Conservation (phyloP, 1,284 basidiomycete species). For the Trametes sp. region DNA sequence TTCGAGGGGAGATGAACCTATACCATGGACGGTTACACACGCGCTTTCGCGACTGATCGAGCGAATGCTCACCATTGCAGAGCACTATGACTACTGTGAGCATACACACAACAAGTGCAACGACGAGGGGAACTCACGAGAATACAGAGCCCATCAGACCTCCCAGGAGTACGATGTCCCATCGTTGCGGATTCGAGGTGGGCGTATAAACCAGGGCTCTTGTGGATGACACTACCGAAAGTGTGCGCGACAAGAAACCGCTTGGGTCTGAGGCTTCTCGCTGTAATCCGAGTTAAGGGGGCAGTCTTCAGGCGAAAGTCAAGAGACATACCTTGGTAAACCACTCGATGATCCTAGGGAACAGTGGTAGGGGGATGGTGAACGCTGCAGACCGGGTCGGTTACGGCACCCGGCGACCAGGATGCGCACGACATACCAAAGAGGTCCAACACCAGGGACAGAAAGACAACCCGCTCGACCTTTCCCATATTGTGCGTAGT, state of each 20-base stretch:
- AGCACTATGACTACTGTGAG: constrained; percentile 54
- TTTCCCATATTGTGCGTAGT: constrained; percentile 55
- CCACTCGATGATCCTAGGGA: constrained; percentile 90
- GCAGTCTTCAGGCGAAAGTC: background rate
- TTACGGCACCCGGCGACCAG: background rate
- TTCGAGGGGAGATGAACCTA: constrained; percentile 78
- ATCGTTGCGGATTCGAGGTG: constrained; percentile 68
- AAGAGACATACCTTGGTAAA: constrained; percentile 70
- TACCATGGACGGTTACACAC: background rate
- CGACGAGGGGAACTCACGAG: constrained; percentile 80
- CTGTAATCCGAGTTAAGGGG: constrained; percentile 44
- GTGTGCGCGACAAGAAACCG: constrained; percentile 75
- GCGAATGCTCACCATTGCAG: constrained; percentile 64
- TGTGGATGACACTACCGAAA: constrained; percentile 67
- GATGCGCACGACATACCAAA: constrained; percentile 58
- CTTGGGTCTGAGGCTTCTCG: constrained; percentile 72
- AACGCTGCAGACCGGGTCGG: constrained; percentile 61
- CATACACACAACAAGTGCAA: background rate
- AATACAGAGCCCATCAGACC: constrained; percentile 91
- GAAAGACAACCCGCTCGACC: constrained; percentile 81
- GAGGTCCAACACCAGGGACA: constrained; percentile 86
- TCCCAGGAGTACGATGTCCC: constrained; percentile 86
- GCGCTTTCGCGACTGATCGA: background rate
- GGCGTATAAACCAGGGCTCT: constrained; percentile 70
- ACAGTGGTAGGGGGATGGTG: constrained; percentile 93